Base-by-base conservation (phyloP, 2,329 filamentous ascomycete genomes). In the Emergomyces orientalis region DNA sequence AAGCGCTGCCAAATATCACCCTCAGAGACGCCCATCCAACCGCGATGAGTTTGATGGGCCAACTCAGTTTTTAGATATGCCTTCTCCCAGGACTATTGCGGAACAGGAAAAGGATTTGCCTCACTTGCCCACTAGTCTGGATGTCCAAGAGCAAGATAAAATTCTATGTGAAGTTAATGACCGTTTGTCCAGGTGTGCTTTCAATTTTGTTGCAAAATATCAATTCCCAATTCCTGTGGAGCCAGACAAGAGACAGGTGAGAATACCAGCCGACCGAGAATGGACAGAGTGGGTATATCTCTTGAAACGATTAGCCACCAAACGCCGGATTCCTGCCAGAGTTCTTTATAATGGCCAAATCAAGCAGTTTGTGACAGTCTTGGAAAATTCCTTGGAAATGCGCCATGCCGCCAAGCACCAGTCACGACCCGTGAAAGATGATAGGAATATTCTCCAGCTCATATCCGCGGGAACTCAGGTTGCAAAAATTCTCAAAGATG, bases 261-360 rank as follows among this genome's bases (percentile, higher is more conserved):
- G 88, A 73, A 80, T 86, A 55, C 86, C 89, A 39, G 86, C 87
- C 70, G 89, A 92, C 76, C 83, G 89, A 65, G 90, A 94, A 75
- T 95, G 90, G 90, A 93, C 89, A 55, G 90, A 95, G 77, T 95
- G 90, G 90, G 90, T 93, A 62, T 91, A 92, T 74, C 83, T 95
- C 63, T 81, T 95, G 68, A 94, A 94, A 77, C 84, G 90, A 59
- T 82, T 95, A 63, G 90, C 90, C 39, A 95, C 90, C 41, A 94
- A 93, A 78, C 84, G 90, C 67, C 86, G 90, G 65, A 93, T 95
- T 68, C 90, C 90, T 6, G 89, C 90, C 56, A 82, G 90, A 62
- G 88, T 94, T 25, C 80, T 95, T 52, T 94, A 93, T 79, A 90
- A 94, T 73, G 89, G 89, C 64, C 90, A 95, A 77, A 95, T 95